phyloP scores from a whole-genome alignment of 352 stramenopile genomes.

The Plasmopara halstedii region DNA sequence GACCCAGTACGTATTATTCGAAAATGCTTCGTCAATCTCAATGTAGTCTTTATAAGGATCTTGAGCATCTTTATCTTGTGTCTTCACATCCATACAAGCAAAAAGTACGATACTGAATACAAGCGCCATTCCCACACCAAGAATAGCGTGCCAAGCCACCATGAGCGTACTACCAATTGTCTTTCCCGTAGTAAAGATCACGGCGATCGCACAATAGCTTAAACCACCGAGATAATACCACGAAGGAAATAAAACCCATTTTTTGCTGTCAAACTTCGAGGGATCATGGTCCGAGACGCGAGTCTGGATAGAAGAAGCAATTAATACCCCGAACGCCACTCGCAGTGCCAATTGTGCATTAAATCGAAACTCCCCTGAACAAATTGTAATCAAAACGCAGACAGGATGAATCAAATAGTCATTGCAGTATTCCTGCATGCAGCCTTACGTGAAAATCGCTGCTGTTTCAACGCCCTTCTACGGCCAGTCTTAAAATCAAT shows the following conservation, averaged over 20 bases:
- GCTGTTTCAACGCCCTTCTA: conserved; percentile 12
- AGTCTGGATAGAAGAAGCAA: conserved; percentile 35
- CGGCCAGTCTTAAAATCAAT: conserved; percentile 20
- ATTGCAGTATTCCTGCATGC: neutral
- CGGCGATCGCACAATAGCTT: conserved; percentile 64
- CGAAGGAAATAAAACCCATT: conserved; percentile 38
- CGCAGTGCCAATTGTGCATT: conserved; percentile 32
- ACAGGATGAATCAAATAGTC: too few relatives aligned
- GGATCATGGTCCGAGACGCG: conserved; percentile 25
- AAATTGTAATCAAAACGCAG: neutral
- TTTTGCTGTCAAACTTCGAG: conserved; percentile 14
- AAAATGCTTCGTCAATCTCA: conserved; percentile 49
- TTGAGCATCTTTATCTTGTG: conserved; percentile 14
- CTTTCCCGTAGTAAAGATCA: conserved; percentile 63
- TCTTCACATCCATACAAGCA: conserved; percentile 32
- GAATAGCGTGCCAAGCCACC: conserved; percentile 62
- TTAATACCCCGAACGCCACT: conserved; percentile 30
- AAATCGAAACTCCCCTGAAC: conserved; percentile 32
- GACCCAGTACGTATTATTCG: conserved; percentile 51
- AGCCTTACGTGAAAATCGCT: conserved; percentile 24
- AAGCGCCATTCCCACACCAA: conserved; percentile 60
- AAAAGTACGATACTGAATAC: conserved; percentile 75
- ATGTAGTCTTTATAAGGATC: conserved; percentile 35
- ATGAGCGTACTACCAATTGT: conserved; percentile 66
- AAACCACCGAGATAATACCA: conserved; percentile 59